Conservation (phyloP, 129 eudicot species). For the Flaveria robusta region DNA sequence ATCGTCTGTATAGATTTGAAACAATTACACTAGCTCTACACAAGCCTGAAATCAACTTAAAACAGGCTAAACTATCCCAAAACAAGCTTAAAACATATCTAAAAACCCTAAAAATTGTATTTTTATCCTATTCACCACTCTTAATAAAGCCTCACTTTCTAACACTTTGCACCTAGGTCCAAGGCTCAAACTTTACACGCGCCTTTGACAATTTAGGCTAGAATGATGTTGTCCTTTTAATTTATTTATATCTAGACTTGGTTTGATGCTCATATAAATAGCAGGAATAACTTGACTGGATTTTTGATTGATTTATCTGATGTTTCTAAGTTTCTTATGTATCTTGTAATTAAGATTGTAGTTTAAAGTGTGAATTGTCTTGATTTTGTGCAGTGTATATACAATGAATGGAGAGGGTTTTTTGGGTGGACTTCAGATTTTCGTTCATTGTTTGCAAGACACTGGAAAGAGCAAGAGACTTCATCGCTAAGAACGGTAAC, state of each 20-base stretch:
- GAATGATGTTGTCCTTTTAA: neutral
- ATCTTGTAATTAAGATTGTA: neutral
- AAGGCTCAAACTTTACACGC: no score
- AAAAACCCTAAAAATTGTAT: no score
- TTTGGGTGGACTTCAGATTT: constrained; percentile 80
- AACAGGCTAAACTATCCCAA: no score
- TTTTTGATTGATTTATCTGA: constrained; percentile 3
- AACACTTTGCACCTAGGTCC: no score
- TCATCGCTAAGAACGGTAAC: constrained; percentile 75
- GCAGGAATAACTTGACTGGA: constrained; percentile 2
- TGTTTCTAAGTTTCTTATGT: neutral
- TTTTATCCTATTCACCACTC: no score
- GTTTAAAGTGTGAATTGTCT: constrained; percentile 10
- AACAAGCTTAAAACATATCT: no score
- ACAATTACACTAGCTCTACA: no score
- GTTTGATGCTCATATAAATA: constrained; percentile 7
- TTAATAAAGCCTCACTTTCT: no score
- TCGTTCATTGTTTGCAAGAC: constrained; percentile 58
- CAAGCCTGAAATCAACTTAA: no score
- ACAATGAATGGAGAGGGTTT: constrained; percentile 82
- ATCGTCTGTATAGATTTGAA: no score
- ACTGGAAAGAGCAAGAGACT: constrained; percentile 62
- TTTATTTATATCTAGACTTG: constrained; percentile 10
- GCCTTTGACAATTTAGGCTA: no score
- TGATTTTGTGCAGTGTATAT: constrained; percentile 63